Evolutionary conservation across 2,329 filamentous ascomycete species (phyloP), one percentile per base, ranked within the genome.

Genomic region (Clonostachys chloroleuca): DNA sequence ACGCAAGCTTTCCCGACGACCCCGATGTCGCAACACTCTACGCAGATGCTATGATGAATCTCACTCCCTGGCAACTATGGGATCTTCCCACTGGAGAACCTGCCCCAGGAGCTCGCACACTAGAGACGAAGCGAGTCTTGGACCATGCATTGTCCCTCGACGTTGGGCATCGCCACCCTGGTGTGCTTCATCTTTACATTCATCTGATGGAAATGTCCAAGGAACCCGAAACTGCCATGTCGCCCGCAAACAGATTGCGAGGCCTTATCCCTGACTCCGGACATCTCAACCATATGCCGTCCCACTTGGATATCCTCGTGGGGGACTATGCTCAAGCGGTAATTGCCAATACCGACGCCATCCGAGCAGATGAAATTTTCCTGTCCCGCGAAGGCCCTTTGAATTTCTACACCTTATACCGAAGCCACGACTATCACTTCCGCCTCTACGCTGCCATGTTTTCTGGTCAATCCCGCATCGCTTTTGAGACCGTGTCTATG

Each of bases 401-500:
- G 51, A 87, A 87, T 59, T 91, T 92, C 60, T 92, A 92, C 66
- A 85, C 84, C 0, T 74, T 91, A 6, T 92, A 92, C 60, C 78
- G 87, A 13, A 77, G 79, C 44, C 88, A 92, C 59, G 74, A 92
- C 58, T 84, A 84, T 55, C 87, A 92, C 58, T 90, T 88, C 52
- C 76, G 81, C 3, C 77, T 91, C 44, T 92, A 92, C 59, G 83
- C 84, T 1, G 86, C 87, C 48, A 89, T 92, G 86, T 86, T 92
- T 53, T 79, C 85, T 0, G 88, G 83, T 0, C 79, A 86, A 58
- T 85, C 73, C 2, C 60, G 67, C 20, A 69, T 84, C 12, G 84
- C 86, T 0, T 60, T 91, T 3, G 75, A 85, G 1, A 83, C 84
- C 0, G 77, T 79, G 0, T 54, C 59, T 0, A 67, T 72, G 41